Percentiles rank a stretch among this genome's conserved stretches.
phyloP scores from a whole-genome alignment of 305 asterid species.

The Fraxinus sp. region DNA sequence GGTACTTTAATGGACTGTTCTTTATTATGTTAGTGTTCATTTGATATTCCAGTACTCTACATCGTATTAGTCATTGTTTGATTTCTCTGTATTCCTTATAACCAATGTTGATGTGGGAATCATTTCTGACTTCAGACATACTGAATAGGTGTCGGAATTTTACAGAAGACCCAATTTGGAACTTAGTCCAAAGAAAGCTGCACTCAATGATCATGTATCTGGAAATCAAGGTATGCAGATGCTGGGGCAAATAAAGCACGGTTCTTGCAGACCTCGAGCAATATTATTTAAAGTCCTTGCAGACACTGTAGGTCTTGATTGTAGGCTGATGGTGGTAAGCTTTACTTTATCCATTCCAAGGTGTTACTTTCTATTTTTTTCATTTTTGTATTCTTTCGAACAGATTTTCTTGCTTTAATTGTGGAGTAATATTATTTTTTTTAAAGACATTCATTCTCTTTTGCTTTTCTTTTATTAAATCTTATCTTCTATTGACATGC shows the following conservation, averaged over 20 bases:
- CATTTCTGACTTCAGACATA: constrained; percentile 28
- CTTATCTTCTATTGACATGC: constrained; percentile 17
- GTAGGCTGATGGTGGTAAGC: constrained; percentile 90
- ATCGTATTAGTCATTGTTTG: constrained; percentile 15
- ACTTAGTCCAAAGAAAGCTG: constrained; percentile 65
- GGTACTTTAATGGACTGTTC: not conserved
- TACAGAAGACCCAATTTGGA: constrained; percentile 79
- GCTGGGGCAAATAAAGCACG: constrained; percentile 89
- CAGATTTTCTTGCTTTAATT: constrained; percentile 1
- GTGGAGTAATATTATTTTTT: constrained; percentile 19
- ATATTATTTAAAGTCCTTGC: constrained; percentile 95
- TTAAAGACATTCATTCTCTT: not conserved
- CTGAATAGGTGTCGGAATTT: constrained; percentile 78
- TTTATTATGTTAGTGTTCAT: not conserved
- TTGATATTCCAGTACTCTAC: constrained; percentile 22
- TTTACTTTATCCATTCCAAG: constrained; percentile 1
- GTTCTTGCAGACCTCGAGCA: constrained; percentile 94
- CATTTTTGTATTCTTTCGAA: constrained; percentile 6
- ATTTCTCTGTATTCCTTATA: constrained; percentile 19
- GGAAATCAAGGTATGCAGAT: constrained; percentile 72
- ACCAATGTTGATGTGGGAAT: not conserved
- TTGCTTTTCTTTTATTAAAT: constrained; percentile 15
- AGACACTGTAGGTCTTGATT: constrained; percentile 91
- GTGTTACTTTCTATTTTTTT: not conserved
- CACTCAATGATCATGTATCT: constrained; percentile 58